phyloP scores from a whole-genome alignment of 495 filamentous ascomycete species.

The Rhypophila decipiens region DNA sequence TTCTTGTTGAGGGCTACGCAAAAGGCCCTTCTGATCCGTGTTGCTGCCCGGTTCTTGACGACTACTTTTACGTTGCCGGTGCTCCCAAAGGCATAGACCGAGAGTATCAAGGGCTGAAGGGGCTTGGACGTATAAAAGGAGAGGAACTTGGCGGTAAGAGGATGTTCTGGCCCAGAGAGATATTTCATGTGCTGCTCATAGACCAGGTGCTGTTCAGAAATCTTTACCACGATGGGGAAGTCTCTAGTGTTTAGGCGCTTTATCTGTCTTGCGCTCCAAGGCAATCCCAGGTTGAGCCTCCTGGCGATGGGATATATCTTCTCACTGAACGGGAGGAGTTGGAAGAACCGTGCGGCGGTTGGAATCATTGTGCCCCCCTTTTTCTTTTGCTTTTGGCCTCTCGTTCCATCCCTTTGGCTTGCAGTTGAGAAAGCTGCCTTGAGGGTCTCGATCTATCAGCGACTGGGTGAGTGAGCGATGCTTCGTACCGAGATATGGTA shows the following conservation, averaged over 20 bases:
- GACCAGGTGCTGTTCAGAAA: constrained; percentile 18
- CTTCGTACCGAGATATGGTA: too few relatives aligned
- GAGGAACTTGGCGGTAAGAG: constrained; percentile 24
- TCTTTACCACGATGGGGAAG: background rate
- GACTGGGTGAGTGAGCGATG: too few relatives aligned
- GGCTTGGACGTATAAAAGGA: constrained; percentile 21
- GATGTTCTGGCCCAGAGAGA: constrained; percentile 25
- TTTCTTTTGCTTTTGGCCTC: too few relatives aligned
- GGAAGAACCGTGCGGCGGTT: too few relatives aligned
- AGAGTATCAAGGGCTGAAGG: constrained; percentile 47
- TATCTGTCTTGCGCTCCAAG: background rate
- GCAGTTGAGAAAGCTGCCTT: too few relatives aligned
- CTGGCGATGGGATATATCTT: too few relatives aligned
- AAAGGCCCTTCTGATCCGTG: constrained; percentile 44
- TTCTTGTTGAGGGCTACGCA: constrained; percentile 1
- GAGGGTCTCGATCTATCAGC: too few relatives aligned
- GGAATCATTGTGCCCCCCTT: too few relatives aligned
- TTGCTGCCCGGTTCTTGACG: constrained; percentile 46
- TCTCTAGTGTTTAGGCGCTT: background rate
- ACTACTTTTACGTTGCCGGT: constrained; percentile 34
- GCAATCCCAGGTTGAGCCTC: background rate
- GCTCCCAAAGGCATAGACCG: constrained; percentile 15
- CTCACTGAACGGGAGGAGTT: too few relatives aligned
- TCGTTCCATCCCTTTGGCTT: too few relatives aligned
- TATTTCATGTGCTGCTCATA: constrained; percentile 18